phyloP scores from a whole-genome alignment of 345 rosid species.

The Linum trigynum region DNA sequence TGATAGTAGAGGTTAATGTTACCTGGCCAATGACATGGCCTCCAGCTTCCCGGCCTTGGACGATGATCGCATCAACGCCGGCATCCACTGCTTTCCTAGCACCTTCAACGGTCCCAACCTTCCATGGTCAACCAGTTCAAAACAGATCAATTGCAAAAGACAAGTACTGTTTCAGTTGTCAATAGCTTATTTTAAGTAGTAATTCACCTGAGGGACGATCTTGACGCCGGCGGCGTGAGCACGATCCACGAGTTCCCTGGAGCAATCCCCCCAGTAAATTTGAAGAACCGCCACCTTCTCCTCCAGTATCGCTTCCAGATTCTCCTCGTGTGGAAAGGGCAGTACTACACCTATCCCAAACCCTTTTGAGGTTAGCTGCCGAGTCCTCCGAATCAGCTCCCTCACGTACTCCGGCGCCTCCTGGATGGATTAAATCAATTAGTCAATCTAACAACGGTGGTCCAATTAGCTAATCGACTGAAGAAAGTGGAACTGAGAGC shows the following conservation, averaged over 20 bases:
- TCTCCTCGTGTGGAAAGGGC: slow-evolving; percentile 68
- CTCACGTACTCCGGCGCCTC: slow-evolving; percentile 59
- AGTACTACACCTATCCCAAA: slow-evolving; percentile 71
- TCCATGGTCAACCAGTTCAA: slow-evolving; percentile 6
- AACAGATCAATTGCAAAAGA: not conserved
- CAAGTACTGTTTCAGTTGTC: not conserved
- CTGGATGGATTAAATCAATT: slow-evolving; percentile 21
- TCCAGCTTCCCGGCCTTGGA: slow-evolving; percentile 88
- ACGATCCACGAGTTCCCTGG: slow-evolving; percentile 47
- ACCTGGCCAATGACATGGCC: slow-evolving; percentile 88
- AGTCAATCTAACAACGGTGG: not conserved
- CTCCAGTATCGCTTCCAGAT: slow-evolving; percentile 51
- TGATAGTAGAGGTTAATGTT: not conserved
- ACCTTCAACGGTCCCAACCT: slow-evolving; percentile 68
- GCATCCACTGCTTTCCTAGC: slow-evolving; percentile 46
- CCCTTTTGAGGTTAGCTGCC: slow-evolving; percentile 56
- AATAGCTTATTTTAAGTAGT: not conserved
- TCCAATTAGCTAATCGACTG: not conserved
- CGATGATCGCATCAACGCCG: slow-evolving; percentile 76
- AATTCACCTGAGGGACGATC: slow-evolving; percentile 72
- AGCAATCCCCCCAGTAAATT: slow-evolving; percentile 72
- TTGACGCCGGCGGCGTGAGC: slow-evolving; percentile 63
- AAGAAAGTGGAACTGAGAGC: not conserved
- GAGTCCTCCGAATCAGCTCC: slow-evolving; percentile 60
- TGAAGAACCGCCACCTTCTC: slow-evolving; percentile 76